These are phyloP conservation scores for Podospora comata DNA, from an alignment of 495 filamentous ascomycete genomes.

Conservation along the genomic window DNA sequence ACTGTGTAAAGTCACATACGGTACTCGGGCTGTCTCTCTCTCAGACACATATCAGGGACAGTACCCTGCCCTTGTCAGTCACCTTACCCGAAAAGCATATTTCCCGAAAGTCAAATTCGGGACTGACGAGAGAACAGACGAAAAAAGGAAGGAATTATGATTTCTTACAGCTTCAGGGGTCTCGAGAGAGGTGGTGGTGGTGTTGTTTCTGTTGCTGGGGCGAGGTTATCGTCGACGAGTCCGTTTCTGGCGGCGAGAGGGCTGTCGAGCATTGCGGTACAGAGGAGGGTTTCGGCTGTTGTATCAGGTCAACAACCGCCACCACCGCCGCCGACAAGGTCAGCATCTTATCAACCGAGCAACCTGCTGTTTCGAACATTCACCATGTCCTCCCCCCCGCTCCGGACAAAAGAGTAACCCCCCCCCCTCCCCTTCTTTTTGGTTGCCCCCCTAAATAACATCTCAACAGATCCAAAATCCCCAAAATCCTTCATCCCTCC, in stretches of 20 bases:
- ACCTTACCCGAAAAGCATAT: neutral
- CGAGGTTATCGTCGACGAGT: neutral
- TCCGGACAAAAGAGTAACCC: neutral
- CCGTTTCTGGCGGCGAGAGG: no score
- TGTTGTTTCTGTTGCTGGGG: neutral
- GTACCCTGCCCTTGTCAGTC: neutral
- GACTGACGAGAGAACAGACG: neutral
- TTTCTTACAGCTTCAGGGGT: neutral
- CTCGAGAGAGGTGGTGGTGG: neutral
- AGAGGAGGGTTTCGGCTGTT: neutral
- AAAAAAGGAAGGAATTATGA: neutral
- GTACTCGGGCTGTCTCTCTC: neutral
- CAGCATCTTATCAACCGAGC: neutral
- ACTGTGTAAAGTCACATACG: no score
- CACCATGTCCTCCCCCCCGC: neutral
- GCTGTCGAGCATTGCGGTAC: neutral
- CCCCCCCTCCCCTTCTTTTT: neutral
- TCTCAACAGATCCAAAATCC: neutral
- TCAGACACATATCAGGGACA: neutral
- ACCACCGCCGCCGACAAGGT: neutral
- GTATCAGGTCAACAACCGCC: no score
- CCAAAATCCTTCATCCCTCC: constrained; percentile 13
- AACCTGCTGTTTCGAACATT: neutral
- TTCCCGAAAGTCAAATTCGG: neutral
- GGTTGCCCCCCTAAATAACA: neutral